Evolutionary conservation across 2,329 filamentous ascomycete genomes (phyloP).

Genomic region (Fusarium heterosporum): DNA sequence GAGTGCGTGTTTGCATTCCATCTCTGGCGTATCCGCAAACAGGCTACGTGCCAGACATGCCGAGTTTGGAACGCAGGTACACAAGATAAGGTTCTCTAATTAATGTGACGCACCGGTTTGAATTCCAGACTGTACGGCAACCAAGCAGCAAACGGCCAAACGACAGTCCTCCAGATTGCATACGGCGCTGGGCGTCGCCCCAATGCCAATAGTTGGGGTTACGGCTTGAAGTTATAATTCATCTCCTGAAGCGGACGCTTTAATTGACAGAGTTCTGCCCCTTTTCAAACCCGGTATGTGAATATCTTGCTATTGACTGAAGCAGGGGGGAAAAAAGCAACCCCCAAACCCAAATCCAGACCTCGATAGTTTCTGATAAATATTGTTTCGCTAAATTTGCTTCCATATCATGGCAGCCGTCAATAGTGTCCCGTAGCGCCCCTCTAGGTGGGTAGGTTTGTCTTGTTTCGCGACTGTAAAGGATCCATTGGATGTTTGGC

Average conservation of each 20-base stretch:
- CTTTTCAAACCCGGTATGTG: not conserved
- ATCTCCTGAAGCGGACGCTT: conserved; percentile 20
- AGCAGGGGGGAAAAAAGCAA: not conserved
- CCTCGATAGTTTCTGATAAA: conserved; percentile 34
- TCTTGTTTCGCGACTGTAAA: conserved; percentile 1
- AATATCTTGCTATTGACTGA: not conserved
- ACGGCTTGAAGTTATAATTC: conserved; percentile 24
- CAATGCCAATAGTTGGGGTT: conserved; percentile 23
- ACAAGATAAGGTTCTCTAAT: conserved; percentile 14
- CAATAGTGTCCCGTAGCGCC: conserved; percentile 32
- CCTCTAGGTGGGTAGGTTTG: conserved; percentile 9
- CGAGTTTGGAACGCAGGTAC: conserved; percentile 33
- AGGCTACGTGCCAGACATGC: not conserved
- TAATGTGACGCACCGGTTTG: conserved; percentile 9
- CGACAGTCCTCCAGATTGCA: conserved; percentile 19
- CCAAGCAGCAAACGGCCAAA: conserved; percentile 10
- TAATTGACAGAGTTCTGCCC: conserved; percentile 5
- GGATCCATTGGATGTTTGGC: not conserved
- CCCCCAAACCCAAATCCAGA: conserved; percentile 27
- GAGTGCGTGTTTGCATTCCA: conserved; percentile 26
- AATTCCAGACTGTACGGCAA: conserved; percentile 15
- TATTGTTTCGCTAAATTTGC: conserved; percentile 35
- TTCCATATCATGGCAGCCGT: conserved; percentile 22
- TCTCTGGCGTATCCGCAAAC: not conserved
- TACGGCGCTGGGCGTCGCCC: conserved; percentile 22